phyloP scores from a whole-genome alignment of 164 flowering plant species.

The Vitis rupestris region DNA sequence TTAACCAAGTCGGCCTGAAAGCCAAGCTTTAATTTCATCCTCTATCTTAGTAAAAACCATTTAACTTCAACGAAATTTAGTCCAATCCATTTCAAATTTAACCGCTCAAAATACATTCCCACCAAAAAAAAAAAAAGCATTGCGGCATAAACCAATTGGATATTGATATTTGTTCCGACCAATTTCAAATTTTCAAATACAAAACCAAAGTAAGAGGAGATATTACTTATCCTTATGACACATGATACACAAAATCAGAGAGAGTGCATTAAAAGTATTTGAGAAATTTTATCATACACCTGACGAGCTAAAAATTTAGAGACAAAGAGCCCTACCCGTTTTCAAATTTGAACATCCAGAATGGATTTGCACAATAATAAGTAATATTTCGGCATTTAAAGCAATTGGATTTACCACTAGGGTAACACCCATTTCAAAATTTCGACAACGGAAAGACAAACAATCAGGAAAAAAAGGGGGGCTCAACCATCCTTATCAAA shows the following conservation, averaged over 20 bases:
- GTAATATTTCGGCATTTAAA: background rate
- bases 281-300: no score
- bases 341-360: background rate
- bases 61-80: no score
- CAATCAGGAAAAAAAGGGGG: background rate
- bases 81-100: no score
- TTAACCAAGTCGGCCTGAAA: no score
- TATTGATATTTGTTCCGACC: background rate
- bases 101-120: no score
- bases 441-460: no score
- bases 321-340: background rate
- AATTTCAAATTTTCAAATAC: background rate
- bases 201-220: background rate
- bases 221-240: background rate
- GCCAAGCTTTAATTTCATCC: no score
- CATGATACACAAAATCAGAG: no score
- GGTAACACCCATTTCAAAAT: background rate
- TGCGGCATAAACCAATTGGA: background rate
- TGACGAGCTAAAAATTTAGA: background rate
- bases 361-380: background rate
- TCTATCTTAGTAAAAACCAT: no score
- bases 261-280: no score
- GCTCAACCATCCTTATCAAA: background rate
- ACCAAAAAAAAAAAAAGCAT: no score
- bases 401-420: background rate